phyloP scores from a whole-genome alignment of 2,329 filamentous ascomycete genomes.

The Macrophomina pseudophaseolina region DNA sequence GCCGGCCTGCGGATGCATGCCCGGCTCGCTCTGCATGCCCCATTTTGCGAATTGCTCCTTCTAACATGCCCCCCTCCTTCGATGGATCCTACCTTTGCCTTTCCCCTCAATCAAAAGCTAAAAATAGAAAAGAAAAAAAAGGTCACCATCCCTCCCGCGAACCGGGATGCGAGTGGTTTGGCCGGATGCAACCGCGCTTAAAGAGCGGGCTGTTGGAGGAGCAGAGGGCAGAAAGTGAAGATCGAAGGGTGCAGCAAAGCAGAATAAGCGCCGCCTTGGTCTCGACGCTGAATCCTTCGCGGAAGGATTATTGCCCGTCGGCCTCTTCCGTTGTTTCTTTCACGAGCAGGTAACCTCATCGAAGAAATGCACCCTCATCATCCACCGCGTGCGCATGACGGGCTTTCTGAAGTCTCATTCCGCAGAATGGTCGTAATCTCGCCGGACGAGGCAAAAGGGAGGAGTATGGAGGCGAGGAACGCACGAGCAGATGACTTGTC shows the following conservation, averaged over 20 bases:
- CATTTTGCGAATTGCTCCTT: not conserved
- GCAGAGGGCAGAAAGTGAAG: not conserved
- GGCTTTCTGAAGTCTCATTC: not conserved
- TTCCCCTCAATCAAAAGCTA: not conserved
- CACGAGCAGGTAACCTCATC: constrained; percentile 13
- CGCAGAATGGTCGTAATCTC: constrained; percentile 4
- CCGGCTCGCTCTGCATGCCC: not conserved
- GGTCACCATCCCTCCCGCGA: not conserved
- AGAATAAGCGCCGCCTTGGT: not conserved
- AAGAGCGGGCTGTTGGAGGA: not conserved
- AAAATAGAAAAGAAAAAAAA: constrained; percentile 23
- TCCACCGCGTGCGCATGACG: constrained; percentile 3
- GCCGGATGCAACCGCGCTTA: not conserved
- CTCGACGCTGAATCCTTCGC: constrained; percentile 17
- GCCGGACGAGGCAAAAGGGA: not conserved
- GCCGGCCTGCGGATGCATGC: not conserved
- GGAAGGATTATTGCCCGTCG: constrained; percentile 13
- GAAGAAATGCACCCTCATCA: not conserved
- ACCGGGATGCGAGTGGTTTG: not conserved
- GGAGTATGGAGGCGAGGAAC: not conserved
- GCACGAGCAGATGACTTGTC: constrained; percentile 13
- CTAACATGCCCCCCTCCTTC: not conserved
- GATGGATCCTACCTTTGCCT: not conserved
- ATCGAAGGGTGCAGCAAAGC: not conserved
- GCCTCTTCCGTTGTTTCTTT: not conserved